phyloP scores from a whole-genome alignment of 2,329 filamentous ascomycete genomes.

The Pestalotiopsis sp. region DNA sequence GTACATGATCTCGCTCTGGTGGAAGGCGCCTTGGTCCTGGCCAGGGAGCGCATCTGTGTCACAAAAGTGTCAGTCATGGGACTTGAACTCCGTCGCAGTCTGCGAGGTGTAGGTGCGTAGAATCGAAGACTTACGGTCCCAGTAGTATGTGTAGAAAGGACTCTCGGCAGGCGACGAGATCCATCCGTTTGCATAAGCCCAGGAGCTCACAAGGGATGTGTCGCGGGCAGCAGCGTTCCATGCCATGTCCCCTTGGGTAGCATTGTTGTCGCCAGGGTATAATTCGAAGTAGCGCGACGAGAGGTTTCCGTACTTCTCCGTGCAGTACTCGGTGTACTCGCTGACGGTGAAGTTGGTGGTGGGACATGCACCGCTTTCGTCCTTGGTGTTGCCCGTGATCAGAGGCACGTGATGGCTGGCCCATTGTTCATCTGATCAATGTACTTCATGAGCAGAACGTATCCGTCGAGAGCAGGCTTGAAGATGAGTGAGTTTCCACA shows the following conservation, averaged over 20 bases:
- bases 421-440: slow-evolving; percentile 14
- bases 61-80: neutral
- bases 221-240: slow-evolving; percentile 26
- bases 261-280: slow-evolving; percentile 25
- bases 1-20: slow-evolving; percentile 31
- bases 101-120: neutral
- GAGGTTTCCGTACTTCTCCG: slow-evolving; percentile 20
- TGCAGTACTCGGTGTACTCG: slow-evolving; percentile 19
- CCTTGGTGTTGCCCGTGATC: slow-evolving; percentile 30
- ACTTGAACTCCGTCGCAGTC: neutral
- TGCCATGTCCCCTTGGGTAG: slow-evolving; percentile 17
- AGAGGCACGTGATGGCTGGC: slow-evolving; percentile 23
- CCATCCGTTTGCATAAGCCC: slow-evolving; percentile 27
- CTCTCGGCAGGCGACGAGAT: slow-evolving; percentile 17
- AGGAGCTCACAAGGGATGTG: slow-evolving; percentile 24
- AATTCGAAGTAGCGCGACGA: slow-evolving; percentile 20
- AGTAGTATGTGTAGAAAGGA: slow-evolving; percentile 30
- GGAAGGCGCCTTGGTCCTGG: slow-evolving; percentile 25
- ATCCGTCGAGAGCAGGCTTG: slow-evolving; percentile 29
- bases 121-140: slow-evolving; percentile 13
- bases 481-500: slow-evolving; percentile 24
- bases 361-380: slow-evolving; percentile 21
- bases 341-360: slow-evolving; percentile 13
- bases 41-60: neutral
- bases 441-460: slow-evolving; percentile 26